These are phyloP conservation scores for Lichina pygmaea DNA, from an alignment of 495 filamentous ascomycete species.

Conservation along the genomic window DNA sequence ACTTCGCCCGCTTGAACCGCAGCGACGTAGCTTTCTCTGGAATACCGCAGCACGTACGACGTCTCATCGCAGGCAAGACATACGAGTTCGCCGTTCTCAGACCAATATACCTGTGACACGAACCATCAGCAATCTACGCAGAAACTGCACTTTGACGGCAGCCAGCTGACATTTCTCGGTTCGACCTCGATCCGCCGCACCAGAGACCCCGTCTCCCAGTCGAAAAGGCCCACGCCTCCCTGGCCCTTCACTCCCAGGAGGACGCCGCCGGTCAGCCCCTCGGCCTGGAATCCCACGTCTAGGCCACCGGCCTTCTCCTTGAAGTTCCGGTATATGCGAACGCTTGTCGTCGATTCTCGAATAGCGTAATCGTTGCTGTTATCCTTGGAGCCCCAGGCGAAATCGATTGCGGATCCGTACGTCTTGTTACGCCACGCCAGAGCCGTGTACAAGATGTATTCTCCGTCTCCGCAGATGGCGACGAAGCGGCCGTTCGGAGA, in stretches of 20 bases:
- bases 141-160: not conserved
- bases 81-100: constrained; percentile 80
- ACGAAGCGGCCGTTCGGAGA: constrained; percentile 97
- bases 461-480: constrained; percentile 86
- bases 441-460: constrained; percentile 96
- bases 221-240: constrained; percentile 83
- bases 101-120: constrained; percentile 61
- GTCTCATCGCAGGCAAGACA: constrained; percentile 83
- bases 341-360: constrained; percentile 70
- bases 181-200: constrained; percentile 92
- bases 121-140: not conserved
- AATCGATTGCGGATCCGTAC: constrained; percentile 83
- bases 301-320: constrained; percentile 72
- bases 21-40: constrained; percentile 58
- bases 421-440: constrained; percentile 94
- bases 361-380: constrained; percentile 98
- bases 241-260: constrained; percentile 88
- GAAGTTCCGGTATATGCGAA: constrained; percentile 95
- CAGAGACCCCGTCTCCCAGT: constrained; percentile 75
- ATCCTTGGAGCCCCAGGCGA: constrained; percentile 91
- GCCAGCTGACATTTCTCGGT: constrained; percentile 21
- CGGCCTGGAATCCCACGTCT: constrained; percentile 87
- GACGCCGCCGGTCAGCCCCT: constrained; percentile 70
- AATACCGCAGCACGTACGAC: constrained; percentile 83
- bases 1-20: constrained; percentile 56